phyloP scores from a whole-genome alignment of 805 yeast genomes.

The Hemisphaericaspora nanyangensis region DNA sequence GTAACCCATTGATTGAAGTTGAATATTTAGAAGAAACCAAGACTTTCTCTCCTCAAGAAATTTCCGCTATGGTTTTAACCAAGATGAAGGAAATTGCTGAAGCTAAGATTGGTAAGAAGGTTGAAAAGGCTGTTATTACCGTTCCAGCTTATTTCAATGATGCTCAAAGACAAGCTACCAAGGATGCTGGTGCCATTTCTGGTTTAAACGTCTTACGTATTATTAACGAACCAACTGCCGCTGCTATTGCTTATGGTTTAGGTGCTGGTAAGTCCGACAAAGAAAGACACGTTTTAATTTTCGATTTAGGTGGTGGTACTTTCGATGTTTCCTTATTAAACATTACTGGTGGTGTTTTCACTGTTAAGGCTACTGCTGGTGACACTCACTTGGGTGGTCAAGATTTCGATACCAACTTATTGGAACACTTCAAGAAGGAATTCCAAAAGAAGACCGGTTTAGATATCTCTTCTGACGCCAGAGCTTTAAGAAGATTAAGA shows the following conservation, averaged over 20 bases:
- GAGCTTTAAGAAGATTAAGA: conserved; percentile 51
- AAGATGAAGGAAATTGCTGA: conserved; percentile 74
- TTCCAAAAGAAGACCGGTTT: conserved; percentile 46
- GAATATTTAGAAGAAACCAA: conserved; percentile 46
- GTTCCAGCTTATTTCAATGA: conserved; percentile 50
- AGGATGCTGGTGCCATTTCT: conserved; percentile 50
- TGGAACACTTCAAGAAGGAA: conserved; percentile 44
- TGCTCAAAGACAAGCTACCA: conserved; percentile 50
- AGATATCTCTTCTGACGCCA: conserved; percentile 44
- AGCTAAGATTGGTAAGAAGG: conserved; percentile 78
- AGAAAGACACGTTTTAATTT: conserved; percentile 73
- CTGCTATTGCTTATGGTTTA: conserved; percentile 95
- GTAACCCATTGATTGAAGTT: conserved; percentile 46
- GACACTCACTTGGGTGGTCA: conserved; percentile 53
- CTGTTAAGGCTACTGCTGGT: conserved; percentile 85
- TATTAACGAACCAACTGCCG: conserved; percentile 71
- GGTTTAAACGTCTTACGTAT: conserved; percentile 48
- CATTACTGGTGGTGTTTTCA: conserved; percentile 94
- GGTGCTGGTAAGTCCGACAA: conserved; percentile 63
- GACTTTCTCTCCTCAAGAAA: conserved; percentile 47
- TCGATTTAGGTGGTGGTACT: conserved; percentile 98
- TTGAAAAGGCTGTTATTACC: conserved; percentile 50
- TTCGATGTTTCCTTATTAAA: conserved; percentile 91
- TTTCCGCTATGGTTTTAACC: conserved; percentile 47
- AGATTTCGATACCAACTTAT: conserved; percentile 49